Percentiles rank a stretch among this genome's conserved stretches.
Conservation (phyloP, 2,329 filamentous ascomycete species). For the Colletotrichum cereale region DNA sequence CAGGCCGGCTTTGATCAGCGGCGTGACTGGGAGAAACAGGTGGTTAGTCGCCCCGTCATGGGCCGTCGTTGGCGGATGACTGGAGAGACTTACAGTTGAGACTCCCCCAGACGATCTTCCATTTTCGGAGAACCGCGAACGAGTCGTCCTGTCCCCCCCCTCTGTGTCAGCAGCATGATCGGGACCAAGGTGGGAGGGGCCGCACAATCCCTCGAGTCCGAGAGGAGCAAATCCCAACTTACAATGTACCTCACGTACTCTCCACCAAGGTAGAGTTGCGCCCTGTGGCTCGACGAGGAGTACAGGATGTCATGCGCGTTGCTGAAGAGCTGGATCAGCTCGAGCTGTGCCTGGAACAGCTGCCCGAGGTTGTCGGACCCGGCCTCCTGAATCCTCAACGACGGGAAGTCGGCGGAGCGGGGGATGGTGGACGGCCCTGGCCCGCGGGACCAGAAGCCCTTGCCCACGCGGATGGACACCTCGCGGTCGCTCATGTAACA, state of each 20-base stretch:
- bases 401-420: slow-evolving; percentile 75
- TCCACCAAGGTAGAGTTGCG: slow-evolving; percentile 77
- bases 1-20: slow-evolving; percentile 74
- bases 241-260: slow-evolving; percentile 80
- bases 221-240: slow-evolving; percentile 22
- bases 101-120: slow-evolving; percentile 78
- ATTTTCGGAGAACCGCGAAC: slow-evolving; percentile 74
- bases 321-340: slow-evolving; percentile 78
- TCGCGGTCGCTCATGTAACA: slow-evolving; percentile 77
- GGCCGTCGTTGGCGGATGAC: no score
- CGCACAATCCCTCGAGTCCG: not conserved
- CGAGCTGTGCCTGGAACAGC: slow-evolving; percentile 78
- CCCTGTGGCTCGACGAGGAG: slow-evolving; percentile 76
- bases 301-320: slow-evolving; percentile 82
- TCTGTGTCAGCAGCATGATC: not conserved
- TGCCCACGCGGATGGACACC: slow-evolving; percentile 78
- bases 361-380: slow-evolving; percentile 76
- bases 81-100: slow-evolving; percentile 64
- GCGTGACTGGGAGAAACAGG: slow-evolving; percentile 59
- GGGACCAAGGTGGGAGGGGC: not conserved
- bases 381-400: slow-evolving; percentile 67
- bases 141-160: slow-evolving; percentile 68
- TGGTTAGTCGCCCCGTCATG: not conserved
- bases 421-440: slow-evolving; percentile 76
- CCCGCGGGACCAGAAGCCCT: slow-evolving; percentile 80